Conservation (phyloP, 1,284 basidiomycete genomes). For the Porodaedalea pini region DNA sequence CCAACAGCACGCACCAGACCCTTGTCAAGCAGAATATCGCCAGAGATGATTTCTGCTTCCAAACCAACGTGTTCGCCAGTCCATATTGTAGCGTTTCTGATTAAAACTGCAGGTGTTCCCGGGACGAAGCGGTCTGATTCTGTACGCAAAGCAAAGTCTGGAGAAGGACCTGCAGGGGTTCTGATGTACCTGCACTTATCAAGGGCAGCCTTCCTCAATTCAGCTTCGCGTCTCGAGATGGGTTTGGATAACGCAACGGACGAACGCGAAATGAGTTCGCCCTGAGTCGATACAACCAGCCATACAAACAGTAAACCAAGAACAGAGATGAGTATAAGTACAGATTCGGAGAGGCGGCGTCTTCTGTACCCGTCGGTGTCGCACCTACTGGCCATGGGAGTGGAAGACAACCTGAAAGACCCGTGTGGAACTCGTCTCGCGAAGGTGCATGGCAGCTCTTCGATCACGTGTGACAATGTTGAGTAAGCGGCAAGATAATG, state of each 20-base stretch:
- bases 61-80: constrained; percentile 55
- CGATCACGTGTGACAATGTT: too few relatives aligned
- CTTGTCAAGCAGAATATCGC: constrained; percentile 51
- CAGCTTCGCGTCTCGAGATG: neutral
- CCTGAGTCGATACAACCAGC: too few relatives aligned
- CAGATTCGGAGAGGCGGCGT: too few relatives aligned
- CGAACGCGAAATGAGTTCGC: neutral
- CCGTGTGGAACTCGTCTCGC: too few relatives aligned
- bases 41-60: constrained; percentile 45
- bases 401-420: too few relatives aligned
- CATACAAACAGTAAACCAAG: too few relatives aligned
- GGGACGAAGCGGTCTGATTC: constrained; percentile 65
- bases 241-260: neutral
- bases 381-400: too few relatives aligned
- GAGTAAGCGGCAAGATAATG: too few relatives aligned
- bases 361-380: too few relatives aligned
- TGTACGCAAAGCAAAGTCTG: constrained; percentile 46
- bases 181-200: constrained; percentile 40
- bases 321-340: too few relatives aligned
- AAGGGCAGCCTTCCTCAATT: constrained; percentile 23
- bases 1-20: constrained; percentile 54
- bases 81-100: constrained; percentile 64
- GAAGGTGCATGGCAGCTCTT: too few relatives aligned
- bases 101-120: constrained; percentile 55
- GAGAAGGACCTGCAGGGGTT: too few relatives aligned